Evolutionary conservation across 768 basidiomycete genomes (phyloP).

Genomic region (Roridomyces roridus): DNA sequence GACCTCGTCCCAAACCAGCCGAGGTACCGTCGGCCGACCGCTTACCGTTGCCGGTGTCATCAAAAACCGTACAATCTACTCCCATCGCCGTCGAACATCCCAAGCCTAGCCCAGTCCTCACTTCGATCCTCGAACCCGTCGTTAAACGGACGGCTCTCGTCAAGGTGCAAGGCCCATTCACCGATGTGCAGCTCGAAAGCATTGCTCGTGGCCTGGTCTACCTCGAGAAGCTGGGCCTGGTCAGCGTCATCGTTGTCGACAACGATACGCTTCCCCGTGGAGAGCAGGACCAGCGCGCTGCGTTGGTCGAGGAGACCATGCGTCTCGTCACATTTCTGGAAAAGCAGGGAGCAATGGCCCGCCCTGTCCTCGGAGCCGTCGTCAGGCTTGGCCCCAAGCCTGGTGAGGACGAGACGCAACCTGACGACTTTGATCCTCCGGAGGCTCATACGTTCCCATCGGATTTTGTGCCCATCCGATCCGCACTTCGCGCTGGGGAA

Average conservation of each 20-base stretch:
- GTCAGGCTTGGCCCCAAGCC: conserved; percentile 85
- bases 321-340: conserved; percentile 84
- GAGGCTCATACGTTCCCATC: conserved; percentile 82
- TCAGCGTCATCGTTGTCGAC: conserved; percentile 95
- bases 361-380: conserved; percentile 87
- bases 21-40: conserved; percentile 34
- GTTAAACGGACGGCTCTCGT: conserved; percentile 90
- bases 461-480: conserved; percentile 85
- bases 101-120: conserved; percentile 61
- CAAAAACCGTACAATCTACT: conserved; percentile 39
- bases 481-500: conserved; percentile 90
- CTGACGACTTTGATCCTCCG: conserved; percentile 50
- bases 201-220: conserved; percentile 94
- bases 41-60: conserved; percentile 32
- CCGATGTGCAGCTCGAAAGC: conserved; percentile 90
- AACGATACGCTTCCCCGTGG: conserved; percentile 77
- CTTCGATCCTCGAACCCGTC: conserved; percentile 85
- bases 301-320: conserved; percentile 81
- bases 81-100: conserved; percentile 40
- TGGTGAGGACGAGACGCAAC: conserved; percentile 39
- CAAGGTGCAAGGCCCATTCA: conserved; percentile 96
- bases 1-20: conserved; percentile 58
- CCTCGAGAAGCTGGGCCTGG: conserved; percentile 93
- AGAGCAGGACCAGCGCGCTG: conserved; percentile 69
- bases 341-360: conserved; percentile 82